Evolutionary conservation across 805 yeast genomes (phyloP).

Genomic region (Barnettozyma siamensis): DNA sequence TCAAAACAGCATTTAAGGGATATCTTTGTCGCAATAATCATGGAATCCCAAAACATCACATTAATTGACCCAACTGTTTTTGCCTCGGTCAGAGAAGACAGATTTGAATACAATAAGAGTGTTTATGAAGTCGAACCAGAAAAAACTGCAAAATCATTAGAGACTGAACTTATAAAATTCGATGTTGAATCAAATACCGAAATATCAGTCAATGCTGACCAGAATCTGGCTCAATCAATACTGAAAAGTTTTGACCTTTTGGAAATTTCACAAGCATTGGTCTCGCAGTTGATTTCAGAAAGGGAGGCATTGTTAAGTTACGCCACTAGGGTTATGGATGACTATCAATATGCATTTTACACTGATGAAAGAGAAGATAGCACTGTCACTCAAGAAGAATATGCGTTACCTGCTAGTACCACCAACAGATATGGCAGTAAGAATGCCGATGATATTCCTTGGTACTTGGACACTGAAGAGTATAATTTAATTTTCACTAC

Average conservation of each 20-base stretch:
- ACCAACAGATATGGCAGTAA: slow-evolving; percentile 23
- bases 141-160: slow-evolving; percentile 43
- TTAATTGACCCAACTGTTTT: slow-evolving; percentile 73
- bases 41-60: slow-evolving; percentile 66
- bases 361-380: slow-evolving; percentile 40
- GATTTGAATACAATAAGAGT: slow-evolving; percentile 28
- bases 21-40: slow-evolving; percentile 47
- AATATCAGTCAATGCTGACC: slow-evolving; percentile 29
- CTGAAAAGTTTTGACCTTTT: slow-evolving; percentile 30
- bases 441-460: slow-evolving; percentile 42
- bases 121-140: slow-evolving; percentile 36
- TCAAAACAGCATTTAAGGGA: slow-evolving; percentile 70
- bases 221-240: slow-evolving; percentile 27
- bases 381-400: slow-evolving; percentile 22
- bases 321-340: slow-evolving; percentile 73
- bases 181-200: slow-evolving; percentile 37
- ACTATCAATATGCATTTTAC: slow-evolving; percentile 53
- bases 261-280: slow-evolving; percentile 31
- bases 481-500: slow-evolving; percentile 54
- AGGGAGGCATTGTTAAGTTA: slow-evolving; percentile 65
- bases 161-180: slow-evolving; percentile 40
- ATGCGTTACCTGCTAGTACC: slow-evolving; percentile 24
- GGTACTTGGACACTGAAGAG: slow-evolving; percentile 70
- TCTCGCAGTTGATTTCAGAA: slow-evolving; percentile 61
- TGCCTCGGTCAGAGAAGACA: slow-evolving; percentile 52